These are phyloP conservation scores for Mayamaea pseudoterrestris DNA, from an alignment of 108 stramenopile genomes.

Conservation along the genomic window DNA sequence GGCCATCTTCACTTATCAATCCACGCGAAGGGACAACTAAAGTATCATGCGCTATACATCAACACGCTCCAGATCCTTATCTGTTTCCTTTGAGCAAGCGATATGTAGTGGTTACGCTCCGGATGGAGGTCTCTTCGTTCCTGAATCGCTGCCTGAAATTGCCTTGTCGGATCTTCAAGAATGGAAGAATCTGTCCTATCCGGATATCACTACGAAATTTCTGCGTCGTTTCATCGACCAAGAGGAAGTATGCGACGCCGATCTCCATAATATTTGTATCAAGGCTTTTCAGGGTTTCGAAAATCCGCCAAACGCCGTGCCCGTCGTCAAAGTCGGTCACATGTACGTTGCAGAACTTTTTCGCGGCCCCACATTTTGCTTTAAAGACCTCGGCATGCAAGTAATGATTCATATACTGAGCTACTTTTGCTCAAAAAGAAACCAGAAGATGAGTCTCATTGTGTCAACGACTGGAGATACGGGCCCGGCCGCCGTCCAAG, in stretches of 20 bases:
- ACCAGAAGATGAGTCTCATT: conserved; percentile 40
- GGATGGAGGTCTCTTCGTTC: conserved; percentile 83
- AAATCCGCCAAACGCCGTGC: conserved; percentile 7
- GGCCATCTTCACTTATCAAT: no score
- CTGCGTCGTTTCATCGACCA: conserved; percentile 43
- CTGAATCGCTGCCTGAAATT: conserved; percentile 41
- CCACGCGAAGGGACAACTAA: no score
- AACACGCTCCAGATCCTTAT: conserved; percentile 27
- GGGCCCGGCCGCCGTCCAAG: conserved; percentile 84
- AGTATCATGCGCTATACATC: conserved; percentile 63
- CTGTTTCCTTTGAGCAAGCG: conserved; percentile 63
- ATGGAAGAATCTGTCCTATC: conserved; percentile 46
- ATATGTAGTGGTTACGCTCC: conserved; percentile 71
- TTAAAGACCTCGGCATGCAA: conserved; percentile 86
- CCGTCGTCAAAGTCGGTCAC: conserved; percentile 19
- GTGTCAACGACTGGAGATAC: conserved; percentile 85
- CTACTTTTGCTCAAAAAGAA: conserved; percentile 44
- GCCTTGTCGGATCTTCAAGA: conserved; percentile 14
- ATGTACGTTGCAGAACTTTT: conserved; percentile 74
- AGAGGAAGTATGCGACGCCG: conserved; percentile 28
- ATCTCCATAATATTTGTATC: conserved; percentile 30
- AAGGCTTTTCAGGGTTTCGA: conserved; percentile 32
- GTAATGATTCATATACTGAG: conserved; percentile 44
- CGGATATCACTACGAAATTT: conserved; percentile 41
- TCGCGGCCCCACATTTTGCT: conserved; percentile 87